Conservation (phyloP, 345 rosid species). For the Salix exigua region DNA sequence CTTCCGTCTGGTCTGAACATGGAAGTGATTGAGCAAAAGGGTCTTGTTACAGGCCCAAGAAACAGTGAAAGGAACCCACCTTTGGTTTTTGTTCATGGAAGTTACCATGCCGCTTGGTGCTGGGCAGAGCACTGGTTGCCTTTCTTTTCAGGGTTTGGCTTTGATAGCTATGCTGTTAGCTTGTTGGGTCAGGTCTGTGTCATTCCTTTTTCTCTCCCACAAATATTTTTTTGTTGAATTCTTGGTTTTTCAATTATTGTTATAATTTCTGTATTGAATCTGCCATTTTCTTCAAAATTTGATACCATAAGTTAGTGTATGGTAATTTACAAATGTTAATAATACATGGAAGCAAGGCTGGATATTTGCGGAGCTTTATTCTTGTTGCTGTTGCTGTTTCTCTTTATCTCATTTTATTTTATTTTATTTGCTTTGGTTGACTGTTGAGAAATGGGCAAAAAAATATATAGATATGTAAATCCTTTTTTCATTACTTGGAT, state of each 20-base stretch:
- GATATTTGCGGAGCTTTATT: neutral
- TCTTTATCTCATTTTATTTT: neutral
- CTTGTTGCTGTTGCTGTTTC: neutral
- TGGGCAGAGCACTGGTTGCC: conserved; percentile 95
- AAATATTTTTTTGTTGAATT: neutral
- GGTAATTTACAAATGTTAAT: too few relatives aligned
- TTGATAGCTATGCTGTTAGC: conserved; percentile 77
- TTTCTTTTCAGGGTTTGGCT: conserved; percentile 72
- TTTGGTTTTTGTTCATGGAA: conserved; percentile 80
- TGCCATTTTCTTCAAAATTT: neutral
- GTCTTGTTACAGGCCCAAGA: neutral
- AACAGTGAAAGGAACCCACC: conserved; percentile 39
- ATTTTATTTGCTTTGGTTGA: neutral
- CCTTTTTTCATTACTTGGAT: neutral
- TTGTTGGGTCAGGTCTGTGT: conserved; percentile 56
- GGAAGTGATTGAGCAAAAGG: conserved; percentile 74
- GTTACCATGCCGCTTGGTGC: conserved; percentile 97
- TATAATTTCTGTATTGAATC: neutral
- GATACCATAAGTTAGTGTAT: neutral
- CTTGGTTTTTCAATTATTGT: neutral
- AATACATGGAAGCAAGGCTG: too few relatives aligned
- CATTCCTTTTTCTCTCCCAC: neutral
- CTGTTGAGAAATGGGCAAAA: neutral
- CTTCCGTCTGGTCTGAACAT: conserved; percentile 78
- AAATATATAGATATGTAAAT: neutral